Base-by-base conservation (phyloP, 768 basidiomycete species). In the Hysterangium stoloniferum region DNA sequence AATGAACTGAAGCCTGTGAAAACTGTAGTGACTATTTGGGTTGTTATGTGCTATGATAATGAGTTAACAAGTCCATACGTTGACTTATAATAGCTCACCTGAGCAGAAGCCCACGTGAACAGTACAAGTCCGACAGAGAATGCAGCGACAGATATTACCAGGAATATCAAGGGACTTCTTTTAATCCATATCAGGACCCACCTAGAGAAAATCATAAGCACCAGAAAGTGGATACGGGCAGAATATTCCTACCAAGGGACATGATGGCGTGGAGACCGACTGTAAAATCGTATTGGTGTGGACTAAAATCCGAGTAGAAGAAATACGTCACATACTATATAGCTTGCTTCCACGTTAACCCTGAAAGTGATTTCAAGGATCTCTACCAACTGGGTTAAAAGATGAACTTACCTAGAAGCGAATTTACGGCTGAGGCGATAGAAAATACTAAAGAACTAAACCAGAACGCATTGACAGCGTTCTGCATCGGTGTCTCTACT, bases 131-230 rank as follows among this genome's bases (percentile, higher is more conserved):
- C 86, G 35, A 84, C 73, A 1, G 84, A 88, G 65, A 90, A 90
- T 64, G 82, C 84, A 34, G 84, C 84, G 38, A 89, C 86, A 47
- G 87, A 86, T 62, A 89, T 72, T 53, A 89, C 86, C 40, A 89
- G 77, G 68, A 89, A 87, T 54, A 88, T 83, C 29, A 90, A 71
- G 12, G 86, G 86, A 4, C 85, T 86, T 31, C 86, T 72, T 61
- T 88, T 89, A 68, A 89, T 89, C 86, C 85, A 90, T 24, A 89
- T 88, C 50, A 85, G 66, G 37, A 86, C 82, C 83, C 84, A 86
- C 47, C 45, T 47, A 35, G 6, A 24, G 33, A 19, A 12, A n/a
- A 6, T 28, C 17, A 3, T 25, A 37, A 15, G 32, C 19, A n/a
- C n/a, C 4, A 13, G 17, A 41, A 6, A 17, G 13, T 8, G 25